Evolutionary conservation across 225 moss, liverwort and hornwort genomes (phyloP).

Genomic region (Marchantia polymorpha): DNA sequence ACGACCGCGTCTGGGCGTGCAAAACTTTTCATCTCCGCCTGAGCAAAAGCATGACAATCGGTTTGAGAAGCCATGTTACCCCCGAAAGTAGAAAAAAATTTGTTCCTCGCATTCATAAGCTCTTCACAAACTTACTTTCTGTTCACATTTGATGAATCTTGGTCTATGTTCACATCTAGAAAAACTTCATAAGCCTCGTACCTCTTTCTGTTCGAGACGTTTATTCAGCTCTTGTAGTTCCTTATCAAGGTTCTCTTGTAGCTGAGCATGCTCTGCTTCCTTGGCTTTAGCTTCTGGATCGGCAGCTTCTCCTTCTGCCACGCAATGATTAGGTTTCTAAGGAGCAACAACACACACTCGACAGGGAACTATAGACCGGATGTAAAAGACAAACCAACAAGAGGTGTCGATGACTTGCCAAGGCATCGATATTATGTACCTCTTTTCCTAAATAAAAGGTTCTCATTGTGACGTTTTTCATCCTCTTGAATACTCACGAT

Average conservation of each 20-base stretch:
- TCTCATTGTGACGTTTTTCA: no score
- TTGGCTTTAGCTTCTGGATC: conserved; percentile 82
- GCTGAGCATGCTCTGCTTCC: conserved; percentile 82
- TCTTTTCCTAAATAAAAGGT: no score
- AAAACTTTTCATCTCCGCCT: conserved; percentile 97
- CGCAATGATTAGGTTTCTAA: neutral
- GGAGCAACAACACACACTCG: neutral
- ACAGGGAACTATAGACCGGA: neutral
- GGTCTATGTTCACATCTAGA: neutral
- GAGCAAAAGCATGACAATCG: neutral
- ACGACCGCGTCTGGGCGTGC: conserved; percentile 67
- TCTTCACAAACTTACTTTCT: neutral
- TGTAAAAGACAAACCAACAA: no score
- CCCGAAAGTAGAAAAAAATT: no score
- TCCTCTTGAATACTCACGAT: no score
- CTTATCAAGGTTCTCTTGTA: conserved; percentile 89
- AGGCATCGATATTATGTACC: no score
- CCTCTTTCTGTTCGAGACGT: conserved; percentile 91
- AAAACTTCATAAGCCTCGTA: conserved; percentile 7
- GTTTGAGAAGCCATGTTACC: neutral
- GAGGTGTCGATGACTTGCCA: no score
- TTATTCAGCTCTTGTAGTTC: conserved; percentile 89
- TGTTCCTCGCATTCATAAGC: neutral
- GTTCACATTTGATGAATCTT: neutral
- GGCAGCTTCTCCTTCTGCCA: conserved; percentile 47